Percentiles rank a stretch among this genome's conserved stretches.
phyloP scores from a whole-genome alignment of 2,329 filamentous ascomycete genomes.

The Epichloe hybrida region DNA sequence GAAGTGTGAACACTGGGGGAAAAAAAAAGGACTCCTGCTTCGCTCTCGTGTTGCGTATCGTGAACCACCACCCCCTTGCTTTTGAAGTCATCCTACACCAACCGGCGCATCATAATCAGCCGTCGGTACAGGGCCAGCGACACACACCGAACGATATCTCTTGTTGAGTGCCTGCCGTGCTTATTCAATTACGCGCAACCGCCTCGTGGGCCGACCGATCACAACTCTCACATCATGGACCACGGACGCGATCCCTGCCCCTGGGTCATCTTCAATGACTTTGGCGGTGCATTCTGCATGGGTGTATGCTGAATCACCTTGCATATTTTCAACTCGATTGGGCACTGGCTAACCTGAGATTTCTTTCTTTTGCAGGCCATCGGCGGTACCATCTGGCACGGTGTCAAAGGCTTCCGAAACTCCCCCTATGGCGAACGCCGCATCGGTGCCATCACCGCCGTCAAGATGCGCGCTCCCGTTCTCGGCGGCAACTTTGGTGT shows the following conservation, averaged over 20 bases:
- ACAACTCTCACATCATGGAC: slow-evolving; percentile 50
- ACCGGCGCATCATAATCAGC: neutral
- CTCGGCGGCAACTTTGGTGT: slow-evolving; percentile 96
- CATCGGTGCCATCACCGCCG: slow-evolving; percentile 90
- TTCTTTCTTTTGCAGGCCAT: slow-evolving; percentile 39
- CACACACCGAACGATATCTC: neutral
- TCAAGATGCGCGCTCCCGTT: slow-evolving; percentile 93
- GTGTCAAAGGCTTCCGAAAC: slow-evolving; percentile 87
- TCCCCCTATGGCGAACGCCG: slow-evolving; percentile 85
- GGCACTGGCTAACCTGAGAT: neutral
- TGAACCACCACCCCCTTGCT: neutral
- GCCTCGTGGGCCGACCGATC: neutral
- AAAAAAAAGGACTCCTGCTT: neutral
- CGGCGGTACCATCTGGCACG: slow-evolving; percentile 83
- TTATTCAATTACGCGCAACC: neutral
- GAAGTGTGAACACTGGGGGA: neutral
- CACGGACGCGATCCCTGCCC: slow-evolving; percentile 95
- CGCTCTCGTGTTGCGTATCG: neutral
- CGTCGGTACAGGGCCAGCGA: neutral
- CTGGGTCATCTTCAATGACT: slow-evolving; percentile 93
- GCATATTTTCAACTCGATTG: neutral
- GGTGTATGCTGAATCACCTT: slow-evolving; percentile 47
- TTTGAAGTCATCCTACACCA: neutral
- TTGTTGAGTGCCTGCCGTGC: neutral
- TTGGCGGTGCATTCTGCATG: slow-evolving; percentile 94